Conservation (phyloP, 169 alveolate species). For the Amoebophrya sp. region DNA sequence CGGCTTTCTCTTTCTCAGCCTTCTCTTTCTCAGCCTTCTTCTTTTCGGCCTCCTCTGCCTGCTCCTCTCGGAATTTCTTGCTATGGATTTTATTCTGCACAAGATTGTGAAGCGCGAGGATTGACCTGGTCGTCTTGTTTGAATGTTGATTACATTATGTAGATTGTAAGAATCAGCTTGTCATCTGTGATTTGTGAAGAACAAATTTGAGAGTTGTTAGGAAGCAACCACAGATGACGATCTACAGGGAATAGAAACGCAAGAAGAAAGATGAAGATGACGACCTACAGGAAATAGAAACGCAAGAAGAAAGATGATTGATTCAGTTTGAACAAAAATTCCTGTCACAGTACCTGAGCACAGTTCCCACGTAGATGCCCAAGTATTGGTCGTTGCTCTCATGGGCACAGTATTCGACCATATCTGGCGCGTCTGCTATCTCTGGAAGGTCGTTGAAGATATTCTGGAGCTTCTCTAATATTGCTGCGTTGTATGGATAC, state of each 20-base stretch:
- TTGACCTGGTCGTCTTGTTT: no score
- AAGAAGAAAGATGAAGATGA: no score
- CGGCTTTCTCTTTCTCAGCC: background rate
- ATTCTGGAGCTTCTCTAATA: constrained; percentile 59
- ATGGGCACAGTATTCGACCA: background rate
- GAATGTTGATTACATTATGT: no score
- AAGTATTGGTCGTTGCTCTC: background rate
- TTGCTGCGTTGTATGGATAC: constrained; percentile 57
- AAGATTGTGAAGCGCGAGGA: constrained; percentile 2
- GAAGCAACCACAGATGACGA: no score
- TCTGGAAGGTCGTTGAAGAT: constrained; percentile 58
- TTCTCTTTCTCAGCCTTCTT: background rate
- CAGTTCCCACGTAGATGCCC: background rate
- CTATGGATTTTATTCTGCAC: background rate
- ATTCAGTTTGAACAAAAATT: background rate
- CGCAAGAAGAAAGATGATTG: background rate
- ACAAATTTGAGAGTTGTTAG: no score
- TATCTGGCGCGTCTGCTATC: background rate
- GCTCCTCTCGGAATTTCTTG: background rate
- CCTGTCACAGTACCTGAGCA: background rate
- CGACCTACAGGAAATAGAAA: background rate
- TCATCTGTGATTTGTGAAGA: no score
- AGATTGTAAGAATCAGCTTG: no score
- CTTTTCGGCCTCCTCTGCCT: background rate
- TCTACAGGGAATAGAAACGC: no score